Base-by-base conservation (phyloP, 169 alveolate species). In the Ophryocystis elektroscirrha region DNA sequence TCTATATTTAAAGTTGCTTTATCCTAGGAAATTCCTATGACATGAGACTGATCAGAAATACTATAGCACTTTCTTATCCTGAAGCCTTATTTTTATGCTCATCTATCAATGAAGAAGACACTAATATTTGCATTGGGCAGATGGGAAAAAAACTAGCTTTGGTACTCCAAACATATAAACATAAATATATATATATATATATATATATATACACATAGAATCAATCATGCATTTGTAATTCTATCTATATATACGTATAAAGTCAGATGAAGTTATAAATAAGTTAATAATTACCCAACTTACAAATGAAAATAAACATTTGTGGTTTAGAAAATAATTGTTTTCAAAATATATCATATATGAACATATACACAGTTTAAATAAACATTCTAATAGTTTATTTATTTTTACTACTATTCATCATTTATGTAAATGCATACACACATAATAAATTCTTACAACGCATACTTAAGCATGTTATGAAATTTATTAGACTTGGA, bases 71-170 rank as follows among this genome's bases (percentile, higher is more conserved):
- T 25, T 67, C 69, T 36, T 72, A 68, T 56, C 91, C 91, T 2
- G 84, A 78, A 18, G 72, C 73, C 16, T 57, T 73, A 35, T 71
- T 78, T 41, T 55, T 82, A 19, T 67, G 73, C 29, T 67, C 86
- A 6, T 45, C 70, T 15, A 73, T 77, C 12, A 85, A 85, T 68
- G 90, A 85, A 59, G 80, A 72, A 2, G 63, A 77, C 53, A 81
- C 95, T n/a, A 91, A 83, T 41, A 77, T 73, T 1, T 78, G 78
- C 51, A 71, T 79, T 7, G 61, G 53, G 43, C 77, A 68, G 6
- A 77, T 84, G 87, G 89, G 91, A 2, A 61, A 63, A 47, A 64
- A 67, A 53, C 62, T 79, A 37, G 83, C 85, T 5, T 43, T 65
- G 26, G 5, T 22, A 12, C 12, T 9, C 39, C 12, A 12, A 9